These are phyloP conservation scores for Pisolithus orientalis DNA, from an alignment of 768 basidiomycete species.

Conservation along the genomic window DNA sequence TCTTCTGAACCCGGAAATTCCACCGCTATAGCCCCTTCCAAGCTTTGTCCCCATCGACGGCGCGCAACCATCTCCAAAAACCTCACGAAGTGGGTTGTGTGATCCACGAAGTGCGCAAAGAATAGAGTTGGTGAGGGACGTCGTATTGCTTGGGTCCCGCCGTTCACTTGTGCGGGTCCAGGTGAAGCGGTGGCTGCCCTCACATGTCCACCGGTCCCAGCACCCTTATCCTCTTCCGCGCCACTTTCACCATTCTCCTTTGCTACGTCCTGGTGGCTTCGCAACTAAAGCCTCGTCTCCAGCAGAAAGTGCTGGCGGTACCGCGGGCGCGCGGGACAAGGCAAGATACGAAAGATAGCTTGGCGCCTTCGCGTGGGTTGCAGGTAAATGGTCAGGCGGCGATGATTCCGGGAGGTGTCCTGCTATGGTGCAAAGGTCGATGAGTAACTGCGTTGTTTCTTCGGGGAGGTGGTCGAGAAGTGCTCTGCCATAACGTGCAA, in stretches of 20 bases:
- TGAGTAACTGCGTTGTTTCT: constrained; percentile 85
- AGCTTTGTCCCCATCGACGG: constrained; percentile 72
- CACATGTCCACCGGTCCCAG: constrained; percentile 23
- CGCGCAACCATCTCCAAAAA: constrained; percentile 86
- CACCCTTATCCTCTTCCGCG: constrained; percentile 13
- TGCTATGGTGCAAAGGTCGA: constrained; percentile 81
- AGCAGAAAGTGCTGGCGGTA: constrained; percentile 35
- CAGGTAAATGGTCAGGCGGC: constrained; percentile 15
- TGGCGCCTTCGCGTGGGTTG: constrained; percentile 30
- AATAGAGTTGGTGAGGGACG: constrained; percentile 79
- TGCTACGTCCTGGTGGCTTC: background rate
- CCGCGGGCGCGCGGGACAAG: constrained; percentile 50
- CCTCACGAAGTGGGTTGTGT: constrained; percentile 71
- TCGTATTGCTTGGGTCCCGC: constrained; percentile 28
- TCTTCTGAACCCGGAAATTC: constrained; percentile 28
- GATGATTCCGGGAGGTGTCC: constrained; percentile 38
- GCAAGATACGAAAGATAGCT: constrained; percentile 82
- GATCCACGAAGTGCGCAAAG: constrained; percentile 93
- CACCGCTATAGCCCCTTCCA: constrained; percentile 32
- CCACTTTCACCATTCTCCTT: constrained; percentile 12
- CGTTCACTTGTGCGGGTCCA: background rate
- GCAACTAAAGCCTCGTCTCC: constrained; percentile 8
- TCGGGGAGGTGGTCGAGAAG: constrained; percentile 78
- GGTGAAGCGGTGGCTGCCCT: constrained; percentile 13
- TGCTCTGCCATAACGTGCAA: constrained; percentile 83